A percentile compares a stretch with the other conserved stretches of the same genome.
Conservation (phyloP, 1,284 basidiomycete genomes). For the Trametes sp. region DNA sequence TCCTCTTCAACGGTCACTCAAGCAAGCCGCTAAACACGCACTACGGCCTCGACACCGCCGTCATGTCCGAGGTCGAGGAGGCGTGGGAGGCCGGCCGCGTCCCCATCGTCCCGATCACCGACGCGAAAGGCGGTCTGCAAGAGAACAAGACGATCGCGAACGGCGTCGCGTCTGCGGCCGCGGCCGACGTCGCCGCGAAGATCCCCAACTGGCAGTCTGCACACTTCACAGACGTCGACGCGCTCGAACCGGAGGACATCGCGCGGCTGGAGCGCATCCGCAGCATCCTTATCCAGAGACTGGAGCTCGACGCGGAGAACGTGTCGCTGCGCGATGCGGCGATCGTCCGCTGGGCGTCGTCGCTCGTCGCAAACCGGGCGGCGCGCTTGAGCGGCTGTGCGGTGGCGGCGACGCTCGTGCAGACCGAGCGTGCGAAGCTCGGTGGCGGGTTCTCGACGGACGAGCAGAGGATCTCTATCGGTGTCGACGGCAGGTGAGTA, state of each 20-base stretch:
- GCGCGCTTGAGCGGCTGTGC: constrained; percentile 87
- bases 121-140: neutral
- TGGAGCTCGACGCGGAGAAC: constrained; percentile 62
- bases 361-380: constrained; percentile 83
- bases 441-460: constrained; percentile 52
- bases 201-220: constrained; percentile 31
- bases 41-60: constrained; percentile 93
- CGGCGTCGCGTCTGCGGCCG: constrained; percentile 18
- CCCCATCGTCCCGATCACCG: constrained; percentile 11
- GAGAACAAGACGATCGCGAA: constrained; percentile 29
- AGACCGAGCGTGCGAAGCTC: constrained; percentile 71
- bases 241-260: constrained; percentile 34
- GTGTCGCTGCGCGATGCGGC: constrained; percentile 75
- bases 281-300: constrained; percentile 64
- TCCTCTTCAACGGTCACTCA: constrained; percentile 85
- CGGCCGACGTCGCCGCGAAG: constrained; percentile 13
- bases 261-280: constrained; percentile 59
- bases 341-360: constrained; percentile 83
- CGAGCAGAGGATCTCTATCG: constrained; percentile 71
- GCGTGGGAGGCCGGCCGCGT: constrained; percentile 64
- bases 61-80: constrained; percentile 89
- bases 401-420: constrained; percentile 85
- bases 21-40: constrained; percentile 82
- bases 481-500: constrained; percentile 86
- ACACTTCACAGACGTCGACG: constrained; percentile 40